phyloP scores from a whole-genome alignment of 805 yeast species.

The Ogataea philodendri region DNA sequence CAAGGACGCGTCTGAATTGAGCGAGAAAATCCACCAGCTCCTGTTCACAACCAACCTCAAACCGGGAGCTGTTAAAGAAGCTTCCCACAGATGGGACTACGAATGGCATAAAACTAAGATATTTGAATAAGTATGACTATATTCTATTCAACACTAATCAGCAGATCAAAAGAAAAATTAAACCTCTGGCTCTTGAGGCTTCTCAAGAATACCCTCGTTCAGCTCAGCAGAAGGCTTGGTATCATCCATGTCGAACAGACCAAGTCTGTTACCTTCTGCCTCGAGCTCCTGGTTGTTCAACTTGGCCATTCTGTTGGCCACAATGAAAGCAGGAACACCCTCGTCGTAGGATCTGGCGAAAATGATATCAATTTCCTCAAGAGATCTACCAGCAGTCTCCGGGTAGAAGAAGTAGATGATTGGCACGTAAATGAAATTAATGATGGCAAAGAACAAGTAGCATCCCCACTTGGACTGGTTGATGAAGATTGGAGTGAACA shows the following conservation, averaged over 20 bases:
- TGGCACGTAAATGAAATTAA: conserved; percentile 61
- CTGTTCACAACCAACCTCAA: conserved; percentile 42
- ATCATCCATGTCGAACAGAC: conserved; percentile 38
- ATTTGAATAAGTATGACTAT: too few relatives aligned
- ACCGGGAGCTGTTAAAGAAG: conserved; percentile 72
- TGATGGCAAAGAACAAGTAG: conserved; percentile 64
- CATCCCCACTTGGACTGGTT: conserved; percentile 57
- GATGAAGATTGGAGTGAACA: conserved; percentile 62
- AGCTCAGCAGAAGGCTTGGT: conserved; percentile 15
- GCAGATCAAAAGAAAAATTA: too few relatives aligned
- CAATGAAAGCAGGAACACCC: conserved; percentile 56
- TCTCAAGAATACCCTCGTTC: conserved; percentile 13
- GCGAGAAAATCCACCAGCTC: conserved; percentile 35
- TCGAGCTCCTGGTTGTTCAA: conserved; percentile 57
- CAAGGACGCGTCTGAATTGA: conserved; percentile 42
- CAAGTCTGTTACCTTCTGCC: conserved; percentile 56
- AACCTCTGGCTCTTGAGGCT: conserved; percentile 5
- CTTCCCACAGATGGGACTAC: conserved; percentile 65
- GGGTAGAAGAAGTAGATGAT: conserved; percentile 68
- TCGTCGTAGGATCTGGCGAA: conserved; percentile 60
- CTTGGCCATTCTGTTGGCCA: conserved; percentile 62
- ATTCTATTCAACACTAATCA: conserved; percentile 2
- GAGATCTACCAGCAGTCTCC: conserved; percentile 72
- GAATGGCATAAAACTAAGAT: conserved; percentile 52
- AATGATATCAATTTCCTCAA: conserved; percentile 74